Evolutionary conservation across 768 basidiomycete species (phyloP).

Genomic region (Suillus spraguei): DNA sequence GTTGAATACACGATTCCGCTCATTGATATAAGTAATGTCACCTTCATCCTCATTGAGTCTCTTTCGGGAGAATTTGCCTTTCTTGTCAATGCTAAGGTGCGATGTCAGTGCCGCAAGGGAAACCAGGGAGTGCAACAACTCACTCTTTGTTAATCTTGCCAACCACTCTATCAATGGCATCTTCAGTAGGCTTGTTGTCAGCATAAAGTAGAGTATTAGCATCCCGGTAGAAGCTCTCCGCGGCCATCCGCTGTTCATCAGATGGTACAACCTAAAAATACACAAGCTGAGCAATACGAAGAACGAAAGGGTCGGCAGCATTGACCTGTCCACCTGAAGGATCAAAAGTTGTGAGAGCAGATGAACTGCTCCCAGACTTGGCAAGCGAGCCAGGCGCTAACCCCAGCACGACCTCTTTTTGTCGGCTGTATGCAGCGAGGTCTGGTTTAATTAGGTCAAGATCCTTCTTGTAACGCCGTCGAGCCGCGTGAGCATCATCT

Average conservation of each 20-base stretch:
- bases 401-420: conserved; percentile 86
- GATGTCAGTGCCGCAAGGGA: background rate
- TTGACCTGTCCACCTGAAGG: conserved; percentile 45
- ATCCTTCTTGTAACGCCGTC: conserved; percentile 91
- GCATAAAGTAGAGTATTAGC: conserved; percentile 92
- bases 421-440: conserved; percentile 81
- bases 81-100: conserved; percentile 75
- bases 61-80: conserved; percentile 88
- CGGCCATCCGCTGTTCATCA: conserved; percentile 64
- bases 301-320: conserved; percentile 20
- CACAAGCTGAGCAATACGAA: conserved; percentile 15
- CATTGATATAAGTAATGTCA: conserved; percentile 99
- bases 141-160: conserved; percentile 93
- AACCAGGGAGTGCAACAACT: conserved; percentile 34
- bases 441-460: conserved; percentile 88
- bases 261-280: conserved; percentile 49
- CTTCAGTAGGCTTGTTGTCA: conserved; percentile 93
- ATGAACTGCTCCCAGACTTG: conserved; percentile 38
- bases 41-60: conserved; percentile 89
- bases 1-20: conserved; percentile 97
- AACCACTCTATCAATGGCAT: conserved; percentile 91
- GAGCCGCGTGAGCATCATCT: conserved; percentile 94
- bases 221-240: conserved; percentile 88
- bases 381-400: conserved; percentile 68
- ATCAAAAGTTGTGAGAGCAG: conserved; percentile 53